These are phyloP conservation scores for Xylariaceae sp. DNA, from an alignment of 2,329 filamentous ascomycete species.

Conservation along the genomic window DNA sequence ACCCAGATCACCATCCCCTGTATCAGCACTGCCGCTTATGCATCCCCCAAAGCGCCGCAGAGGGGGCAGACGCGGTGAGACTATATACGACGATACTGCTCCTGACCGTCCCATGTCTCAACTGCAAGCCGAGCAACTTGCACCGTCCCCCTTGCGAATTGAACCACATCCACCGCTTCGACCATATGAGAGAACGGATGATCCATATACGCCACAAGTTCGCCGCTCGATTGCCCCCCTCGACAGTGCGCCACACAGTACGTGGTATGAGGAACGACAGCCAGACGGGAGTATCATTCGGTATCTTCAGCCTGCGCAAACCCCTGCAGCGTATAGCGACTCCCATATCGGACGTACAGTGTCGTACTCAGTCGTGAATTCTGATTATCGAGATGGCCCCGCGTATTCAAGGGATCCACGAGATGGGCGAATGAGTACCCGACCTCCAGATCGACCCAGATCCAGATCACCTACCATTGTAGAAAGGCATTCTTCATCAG, in stretches of 20 bases:
- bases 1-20: conserved; percentile 59
- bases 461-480: conserved; percentile 46
- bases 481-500: conserved; percentile 44
- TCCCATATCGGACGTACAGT: conserved; percentile 38
- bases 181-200: conserved; percentile 34
- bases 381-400: conserved; percentile 38
- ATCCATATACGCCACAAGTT: conserved; percentile 26
- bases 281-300: conserved; percentile 30
- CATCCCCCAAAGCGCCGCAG: conserved; percentile 56
- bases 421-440: conserved; percentile 46
- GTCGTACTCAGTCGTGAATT: conserved; percentile 41
- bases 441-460: conserved; percentile 45
- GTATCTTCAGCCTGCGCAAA: conserved; percentile 36
- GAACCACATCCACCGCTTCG: conserved; percentile 25
- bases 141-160: conserved; percentile 15
- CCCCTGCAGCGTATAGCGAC: conserved; percentile 35
- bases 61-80: conserved; percentile 38
- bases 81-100: conserved; percentile 44
- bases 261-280: conserved; percentile 30
- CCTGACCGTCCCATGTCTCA: conserved; percentile 38
- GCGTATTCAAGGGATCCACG: conserved; percentile 36
- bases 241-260: conserved; percentile 24
- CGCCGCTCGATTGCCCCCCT: conserved; percentile 29
- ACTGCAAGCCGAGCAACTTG: conserved; percentile 32
- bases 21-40: conserved; percentile 48